These are phyloP conservation scores for Mycena maculata DNA, from an alignment of 768 basidiomycete species.

Conservation along the genomic window DNA sequence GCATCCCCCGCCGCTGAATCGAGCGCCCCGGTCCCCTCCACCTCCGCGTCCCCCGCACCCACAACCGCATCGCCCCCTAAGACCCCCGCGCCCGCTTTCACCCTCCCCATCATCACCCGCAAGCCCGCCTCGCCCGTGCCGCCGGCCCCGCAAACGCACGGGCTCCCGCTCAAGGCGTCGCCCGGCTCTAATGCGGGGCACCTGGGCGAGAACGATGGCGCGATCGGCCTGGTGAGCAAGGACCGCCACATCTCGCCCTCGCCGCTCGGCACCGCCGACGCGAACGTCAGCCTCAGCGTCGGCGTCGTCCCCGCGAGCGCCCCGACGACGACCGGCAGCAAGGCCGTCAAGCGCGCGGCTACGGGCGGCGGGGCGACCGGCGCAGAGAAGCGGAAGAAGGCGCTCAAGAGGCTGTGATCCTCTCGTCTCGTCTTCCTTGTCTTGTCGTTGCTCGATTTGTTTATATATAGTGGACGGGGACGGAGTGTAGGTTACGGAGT, in stretches of 20 bases:
- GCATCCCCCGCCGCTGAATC: constrained; percentile 36
- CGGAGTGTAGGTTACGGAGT: neutral
- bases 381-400: constrained; percentile 90
- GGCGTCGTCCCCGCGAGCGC: constrained; percentile 45
- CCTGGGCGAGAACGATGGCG: constrained; percentile 49
- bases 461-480: constrained; percentile 22
- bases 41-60: constrained; percentile 38
- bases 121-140: constrained; percentile 60
- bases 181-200: constrained; percentile 40
- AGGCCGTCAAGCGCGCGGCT: constrained; percentile 78
- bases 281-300: constrained; percentile 63
- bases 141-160: constrained; percentile 41
- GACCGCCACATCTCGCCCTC: constrained; percentile 77
- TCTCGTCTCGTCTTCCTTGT: neutral
- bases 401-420: constrained; percentile 76
- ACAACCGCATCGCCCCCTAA: constrained; percentile 43
- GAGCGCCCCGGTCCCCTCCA: constrained; percentile 28
- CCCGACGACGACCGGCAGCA: constrained; percentile 55
- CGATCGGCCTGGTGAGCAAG: constrained; percentile 46
- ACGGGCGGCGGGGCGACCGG: constrained; percentile 62
- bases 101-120: constrained; percentile 55
- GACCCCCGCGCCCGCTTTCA: constrained; percentile 43
- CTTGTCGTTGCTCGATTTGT: constrained; percentile 8
- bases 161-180: constrained; percentile 55
- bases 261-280: constrained; percentile 77